Percentiles rank a stretch among this genome's conserved stretches.
Evolutionary conservation across 148 eudicot species (phyloP).

Genomic region (Suaeda aralocaspica): DNA sequence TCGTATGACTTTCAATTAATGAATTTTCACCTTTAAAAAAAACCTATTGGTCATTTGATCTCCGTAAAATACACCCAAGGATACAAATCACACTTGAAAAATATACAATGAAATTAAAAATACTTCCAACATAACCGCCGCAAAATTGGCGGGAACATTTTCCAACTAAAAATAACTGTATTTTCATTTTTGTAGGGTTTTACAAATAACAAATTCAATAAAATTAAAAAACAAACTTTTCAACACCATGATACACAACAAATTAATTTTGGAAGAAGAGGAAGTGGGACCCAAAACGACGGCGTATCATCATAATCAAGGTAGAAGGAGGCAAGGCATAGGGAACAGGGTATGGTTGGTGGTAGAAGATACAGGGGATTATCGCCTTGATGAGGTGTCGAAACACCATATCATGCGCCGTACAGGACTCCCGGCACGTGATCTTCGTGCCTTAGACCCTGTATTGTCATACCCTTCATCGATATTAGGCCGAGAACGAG

Average conservation of each 20-base stretch:
- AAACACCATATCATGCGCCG: conserved; percentile 52
- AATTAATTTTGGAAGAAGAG: not conserved
- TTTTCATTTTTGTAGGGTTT: not conserved
- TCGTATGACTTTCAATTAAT: no score
- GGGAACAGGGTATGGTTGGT: conserved; percentile 43
- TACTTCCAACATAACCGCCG: not conserved
- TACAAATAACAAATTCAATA: not conserved
- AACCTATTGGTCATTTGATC: no score
- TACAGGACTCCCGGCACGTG: conserved; percentile 57
- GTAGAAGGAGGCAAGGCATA: conserved; percentile 31
- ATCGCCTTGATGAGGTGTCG: conserved; percentile 36
- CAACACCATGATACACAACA: not conserved
- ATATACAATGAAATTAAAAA: no score
- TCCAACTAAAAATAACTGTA: not conserved
- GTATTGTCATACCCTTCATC: conserved; percentile 51
- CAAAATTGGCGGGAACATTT: conserved; percentile 1
- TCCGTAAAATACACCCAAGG: no score
- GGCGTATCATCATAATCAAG: conserved; percentile 1
- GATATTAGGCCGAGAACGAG: conserved; percentile 53
- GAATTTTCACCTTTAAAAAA: no score
- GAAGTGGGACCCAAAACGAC: conserved; percentile 8
- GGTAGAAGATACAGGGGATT: conserved; percentile 32
- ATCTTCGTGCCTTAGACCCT: conserved; percentile 48
- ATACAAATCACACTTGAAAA: no score
- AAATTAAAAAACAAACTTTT: not conserved